Base-by-base conservation (phyloP, 352 stramenopile genomes). In the Globisporangium perplexum region DNA sequence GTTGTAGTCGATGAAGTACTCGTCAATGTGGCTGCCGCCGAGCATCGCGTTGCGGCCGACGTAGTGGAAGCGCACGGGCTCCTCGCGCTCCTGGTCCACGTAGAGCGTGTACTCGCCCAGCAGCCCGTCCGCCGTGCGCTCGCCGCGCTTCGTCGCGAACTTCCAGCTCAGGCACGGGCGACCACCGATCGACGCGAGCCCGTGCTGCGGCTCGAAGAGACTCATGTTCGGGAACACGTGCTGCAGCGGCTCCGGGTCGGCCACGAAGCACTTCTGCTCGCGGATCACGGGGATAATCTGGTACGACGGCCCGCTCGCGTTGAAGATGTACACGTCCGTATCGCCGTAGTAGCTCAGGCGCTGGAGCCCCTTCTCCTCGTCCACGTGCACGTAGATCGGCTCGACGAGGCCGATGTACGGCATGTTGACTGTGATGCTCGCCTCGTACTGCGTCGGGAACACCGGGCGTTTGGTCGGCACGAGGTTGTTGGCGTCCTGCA, bases 1-100 rank as follows among this genome's bases (percentile, higher is more conserved):
- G 51, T 92, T 68, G 68, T 96, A 96, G 60, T 96, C 84, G 49
- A 96, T 53, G 52, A 76, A 93, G 66, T 96, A 96, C 66, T 96
- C 84, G 55, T 96, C 88, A 54, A 94, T 89, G 66, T 96, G 88
- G 54, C 83, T 93, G 5, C 82, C 86, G 23, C 86, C 83, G 14
- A 96, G 66, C 70, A 95, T 79, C 0, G 70, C 65, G 55, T 95
- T 95, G 59, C 89, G 86, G 12, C 88, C 88, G 0, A 94, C 60
- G 51, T 91, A 96, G 54, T 95, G 78, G 59, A 95, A 93, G 23
- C 80, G 80, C 48, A 96, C 83, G 30, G 86, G 84, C 8, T 72
- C 57, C 46, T 93, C 79, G 14, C 71, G 84, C 33, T 69, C 65
- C 55, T 86, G 74, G 57, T 94, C 83, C 23, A 95, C 83, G 54